Evolutionary conservation across 2,329 filamentous ascomycete species (phyloP).

Genomic region (Hymenoscyphus fraxineus): DNA sequence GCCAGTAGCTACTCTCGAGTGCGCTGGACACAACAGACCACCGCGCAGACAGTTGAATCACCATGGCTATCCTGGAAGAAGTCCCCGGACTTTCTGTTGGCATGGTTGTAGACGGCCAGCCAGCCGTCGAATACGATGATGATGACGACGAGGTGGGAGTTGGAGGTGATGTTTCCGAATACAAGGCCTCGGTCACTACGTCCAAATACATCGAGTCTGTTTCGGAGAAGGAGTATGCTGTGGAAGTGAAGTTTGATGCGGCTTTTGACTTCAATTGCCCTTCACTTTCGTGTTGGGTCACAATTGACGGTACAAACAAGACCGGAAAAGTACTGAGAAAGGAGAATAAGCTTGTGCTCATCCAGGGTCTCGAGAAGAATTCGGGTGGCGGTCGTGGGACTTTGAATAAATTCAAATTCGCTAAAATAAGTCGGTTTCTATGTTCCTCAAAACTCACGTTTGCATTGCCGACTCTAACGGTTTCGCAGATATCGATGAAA

Average conservation of each 20-base stretch:
- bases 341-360: background rate
- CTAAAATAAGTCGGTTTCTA: conserved; percentile 10
- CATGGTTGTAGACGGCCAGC: background rate
- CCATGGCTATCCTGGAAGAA: conserved; percentile 8
- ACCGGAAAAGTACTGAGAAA: background rate
- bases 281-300: background rate
- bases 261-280: conserved; percentile 2
- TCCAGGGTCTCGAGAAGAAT: background rate
- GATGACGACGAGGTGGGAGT: conserved; percentile 6
- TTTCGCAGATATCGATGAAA: conserved; percentile 9
- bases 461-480: background rate
- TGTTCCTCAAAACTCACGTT: background rate
- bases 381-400: background rate
- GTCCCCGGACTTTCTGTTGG: background rate
- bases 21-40: background rate
- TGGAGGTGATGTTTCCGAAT: background rate
- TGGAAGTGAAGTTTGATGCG: background rate
- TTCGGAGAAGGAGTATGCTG: conserved; percentile 2
- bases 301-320: background rate
- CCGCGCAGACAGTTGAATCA: background rate
- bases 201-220: conserved; percentile 5
- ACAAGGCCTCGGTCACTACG: background rate
- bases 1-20: background rate
- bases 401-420: conserved; percentile 11
- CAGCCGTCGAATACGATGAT: conserved; percentile 6